Evolutionary conservation across 2,329 filamentous ascomycete genomes (phyloP).

Genomic region (Xylaria sp.): DNA sequence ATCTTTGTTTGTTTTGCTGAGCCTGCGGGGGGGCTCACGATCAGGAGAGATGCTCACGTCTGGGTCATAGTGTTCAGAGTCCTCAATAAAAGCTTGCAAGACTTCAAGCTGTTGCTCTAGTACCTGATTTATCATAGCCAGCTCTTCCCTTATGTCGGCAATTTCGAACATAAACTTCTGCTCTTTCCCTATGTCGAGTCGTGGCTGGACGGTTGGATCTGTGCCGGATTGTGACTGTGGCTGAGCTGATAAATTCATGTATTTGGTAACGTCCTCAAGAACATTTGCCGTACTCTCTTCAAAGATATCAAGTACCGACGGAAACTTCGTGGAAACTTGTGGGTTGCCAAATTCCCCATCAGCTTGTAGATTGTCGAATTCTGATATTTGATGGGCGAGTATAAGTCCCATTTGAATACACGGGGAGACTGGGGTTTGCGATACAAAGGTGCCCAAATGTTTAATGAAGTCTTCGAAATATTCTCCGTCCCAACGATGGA

Average conservation of each 20-base stretch:
- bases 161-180: constrained; percentile 14
- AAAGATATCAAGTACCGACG: constrained; percentile 10
- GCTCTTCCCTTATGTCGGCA: constrained; percentile 18
- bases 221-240: background rate
- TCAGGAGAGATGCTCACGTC: too few relatives aligned
- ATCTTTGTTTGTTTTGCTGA: too few relatives aligned
- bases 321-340: background rate
- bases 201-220: too few relatives aligned
- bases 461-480: too few relatives aligned
- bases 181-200: constrained; percentile 10
- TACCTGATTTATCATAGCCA: constrained; percentile 15
- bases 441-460: too few relatives aligned
- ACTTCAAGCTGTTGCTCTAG: constrained; percentile 15
- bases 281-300: background rate
- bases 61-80: background rate
- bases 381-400: background rate
- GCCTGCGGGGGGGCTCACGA: too few relatives aligned
- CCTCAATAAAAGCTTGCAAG: background rate
- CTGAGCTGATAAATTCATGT: background rate
- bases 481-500: too few relatives aligned
- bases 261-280: background rate
- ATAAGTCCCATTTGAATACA: too few relatives aligned
- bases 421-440: too few relatives aligned
- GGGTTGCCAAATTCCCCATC: too few relatives aligned
- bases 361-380: background rate